These are phyloP conservation scores for Komagataella populi DNA, from an alignment of 805 yeast genomes.

Conservation along the genomic window DNA sequence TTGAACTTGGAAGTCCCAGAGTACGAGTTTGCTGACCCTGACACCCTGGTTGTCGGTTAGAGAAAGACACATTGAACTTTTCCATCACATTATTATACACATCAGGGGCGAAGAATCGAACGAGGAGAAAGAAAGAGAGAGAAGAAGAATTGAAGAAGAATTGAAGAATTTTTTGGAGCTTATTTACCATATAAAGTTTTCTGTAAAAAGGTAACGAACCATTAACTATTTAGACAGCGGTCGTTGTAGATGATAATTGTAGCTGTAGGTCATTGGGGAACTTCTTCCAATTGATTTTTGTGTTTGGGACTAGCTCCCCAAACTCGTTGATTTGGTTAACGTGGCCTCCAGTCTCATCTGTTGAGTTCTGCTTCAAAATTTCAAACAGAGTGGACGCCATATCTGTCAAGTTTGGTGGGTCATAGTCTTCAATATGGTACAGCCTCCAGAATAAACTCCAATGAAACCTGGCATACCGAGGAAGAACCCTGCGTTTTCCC, in stretches of 20 bases:
- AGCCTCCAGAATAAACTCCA: slow-evolving; percentile 54
- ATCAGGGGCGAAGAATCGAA: neutral
- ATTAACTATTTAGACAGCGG: neutral
- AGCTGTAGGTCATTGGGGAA: neutral
- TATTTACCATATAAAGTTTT: neutral
- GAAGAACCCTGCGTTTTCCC: slow-evolving; percentile 38
- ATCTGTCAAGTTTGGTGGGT: slow-evolving; percentile 29
- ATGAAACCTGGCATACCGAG: slow-evolving; percentile 32
- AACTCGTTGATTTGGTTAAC: neutral
- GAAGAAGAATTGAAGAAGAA: neutral
- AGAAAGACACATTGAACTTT: neutral
- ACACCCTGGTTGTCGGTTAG: slow-evolving; percentile 82
- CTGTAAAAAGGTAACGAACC: neutral
- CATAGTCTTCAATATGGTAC: slow-evolving; percentile 28
- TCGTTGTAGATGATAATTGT: neutral
- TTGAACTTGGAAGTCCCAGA: slow-evolving; percentile 93
- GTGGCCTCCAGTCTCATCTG: neutral
- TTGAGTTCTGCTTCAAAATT: neutral
- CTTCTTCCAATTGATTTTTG: neutral
- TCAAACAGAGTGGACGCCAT: neutral
- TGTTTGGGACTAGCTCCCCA: neutral
- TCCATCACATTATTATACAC: neutral
- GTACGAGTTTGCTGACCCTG: slow-evolving; percentile 71
- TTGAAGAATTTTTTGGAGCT: neutral
- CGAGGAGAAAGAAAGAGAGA: neutral